Evolutionary conservation across 495 filamentous ascomycete genomes (phyloP).

Genomic region (Aspergillus cavernicola): DNA sequence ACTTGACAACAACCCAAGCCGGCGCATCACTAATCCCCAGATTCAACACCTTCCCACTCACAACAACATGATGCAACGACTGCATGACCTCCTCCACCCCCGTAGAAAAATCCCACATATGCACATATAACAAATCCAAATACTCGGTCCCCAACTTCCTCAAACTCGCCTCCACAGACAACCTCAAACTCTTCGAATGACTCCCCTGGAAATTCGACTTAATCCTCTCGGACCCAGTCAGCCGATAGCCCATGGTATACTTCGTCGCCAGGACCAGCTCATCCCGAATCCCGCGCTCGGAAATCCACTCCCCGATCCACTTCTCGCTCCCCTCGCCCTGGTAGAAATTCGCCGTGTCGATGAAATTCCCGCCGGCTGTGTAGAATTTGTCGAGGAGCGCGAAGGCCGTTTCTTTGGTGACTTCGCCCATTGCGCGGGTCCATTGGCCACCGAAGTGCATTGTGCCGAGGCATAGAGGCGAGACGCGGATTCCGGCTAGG

Average conservation of each 20-base stretch:
- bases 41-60: slow-evolving; percentile 57
- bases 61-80: slow-evolving; percentile 52
- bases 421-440: slow-evolving; percentile 10
- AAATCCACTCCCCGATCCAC: slow-evolving; percentile 63
- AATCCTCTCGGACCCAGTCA: background rate
- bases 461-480: slow-evolving; percentile 52
- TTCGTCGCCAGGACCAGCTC: slow-evolving; percentile 48
- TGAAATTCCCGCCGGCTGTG: slow-evolving; percentile 41
- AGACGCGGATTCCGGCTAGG: slow-evolving; percentile 51
- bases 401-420: slow-evolving; percentile 27
- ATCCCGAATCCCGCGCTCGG: slow-evolving; percentile 47
- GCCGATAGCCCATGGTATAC: slow-evolving; percentile 3
- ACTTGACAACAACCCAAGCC: slow-evolving; percentile 55
- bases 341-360: slow-evolving; percentile 45
- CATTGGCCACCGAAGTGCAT: slow-evolving; percentile 55
- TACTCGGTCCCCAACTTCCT: slow-evolving; percentile 61
- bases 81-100: slow-evolving; percentile 62
- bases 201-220: slow-evolving; percentile 51
- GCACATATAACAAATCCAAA: slow-evolving; percentile 62
- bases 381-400: slow-evolving; percentile 45
- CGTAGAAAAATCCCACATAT: slow-evolving; percentile 56
- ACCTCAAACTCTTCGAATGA: slow-evolving; percentile 45
- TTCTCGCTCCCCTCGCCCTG: slow-evolving; percentile 50
- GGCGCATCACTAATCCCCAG: slow-evolving; percentile 59
- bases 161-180: slow-evolving; percentile 51